Percentiles rank a stretch among this genome's conserved stretches.
Evolutionary conservation across 495 filamentous ascomycete species (phyloP).

Genomic region (Tuber borchii): DNA sequence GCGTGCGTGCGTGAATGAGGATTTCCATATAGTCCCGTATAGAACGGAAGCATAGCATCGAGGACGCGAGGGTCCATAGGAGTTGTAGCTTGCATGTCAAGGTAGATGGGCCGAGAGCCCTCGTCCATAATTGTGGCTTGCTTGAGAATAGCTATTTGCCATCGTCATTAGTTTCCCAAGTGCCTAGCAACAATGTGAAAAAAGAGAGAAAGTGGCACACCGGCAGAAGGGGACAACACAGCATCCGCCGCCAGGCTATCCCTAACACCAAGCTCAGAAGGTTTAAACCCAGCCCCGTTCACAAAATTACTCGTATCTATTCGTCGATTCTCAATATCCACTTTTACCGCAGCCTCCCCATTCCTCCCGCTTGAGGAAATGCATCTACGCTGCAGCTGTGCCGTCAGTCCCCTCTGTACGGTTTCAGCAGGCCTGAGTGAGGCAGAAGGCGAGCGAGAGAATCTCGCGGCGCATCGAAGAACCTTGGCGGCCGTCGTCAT

Average conservation of each 20-base stretch:
- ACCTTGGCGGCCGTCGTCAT: conserved; percentile 37
- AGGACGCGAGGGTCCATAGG: conserved; percentile 88
- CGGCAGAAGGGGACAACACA: conserved; percentile 38
- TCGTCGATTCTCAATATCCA: conserved; percentile 31
- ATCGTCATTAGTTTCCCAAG: neutral
- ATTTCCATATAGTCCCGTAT: conserved; percentile 90
- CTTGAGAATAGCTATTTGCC: conserved; percentile 63
- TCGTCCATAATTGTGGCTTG: conserved; percentile 90
- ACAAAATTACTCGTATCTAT: conserved; percentile 35
- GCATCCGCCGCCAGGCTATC: conserved; percentile 27
- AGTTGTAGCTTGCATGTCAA: conserved; percentile 99
- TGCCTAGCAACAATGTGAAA: neutral
- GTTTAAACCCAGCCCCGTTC: conserved; percentile 27
- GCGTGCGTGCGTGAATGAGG: conserved; percentile 96
- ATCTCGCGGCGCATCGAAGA: conserved; percentile 22
- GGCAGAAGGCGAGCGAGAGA: conserved; percentile 17
- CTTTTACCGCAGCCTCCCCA: conserved; percentile 23
- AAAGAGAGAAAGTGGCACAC: conserved; percentile 12
- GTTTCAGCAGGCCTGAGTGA: conserved; percentile 12
- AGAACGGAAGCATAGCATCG: conserved; percentile 93
- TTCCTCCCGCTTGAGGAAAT: conserved; percentile 28
- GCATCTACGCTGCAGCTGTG: conserved; percentile 14
- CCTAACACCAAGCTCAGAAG: conserved; percentile 23
- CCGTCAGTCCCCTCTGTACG: conserved; percentile 1
- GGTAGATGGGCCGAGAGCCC: conserved; percentile 88